Base-by-base conservation (phyloP, 805 yeast genomes). In the Tanozyma kutaoensis region DNA sequence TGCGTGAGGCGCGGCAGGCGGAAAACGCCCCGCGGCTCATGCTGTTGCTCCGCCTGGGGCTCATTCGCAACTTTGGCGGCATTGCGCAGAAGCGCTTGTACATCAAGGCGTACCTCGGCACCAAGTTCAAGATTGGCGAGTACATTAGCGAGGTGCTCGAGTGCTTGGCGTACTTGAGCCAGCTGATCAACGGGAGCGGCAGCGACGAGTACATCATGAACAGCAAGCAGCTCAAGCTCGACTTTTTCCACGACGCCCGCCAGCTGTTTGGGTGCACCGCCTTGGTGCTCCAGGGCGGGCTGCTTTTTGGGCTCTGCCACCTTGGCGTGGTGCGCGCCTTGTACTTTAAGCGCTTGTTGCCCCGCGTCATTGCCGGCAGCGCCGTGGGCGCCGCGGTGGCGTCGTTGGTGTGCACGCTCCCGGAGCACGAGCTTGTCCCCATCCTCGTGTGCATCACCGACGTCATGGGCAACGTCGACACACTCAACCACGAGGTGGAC, bases 321-420 rank as follows among this genome's bases (percentile, higher is more conserved):
- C 46, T 91, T 20, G 98, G 98, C 2, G 95, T 86, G 1, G 80
- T 88, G 7, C 77, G 78, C 35, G 88, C 91, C 0, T 58, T 91
- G n/a, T 69, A 76, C 33, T 66, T 67, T 36, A 73, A 77, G 35
- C 76, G 79, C 1, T 53, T 86, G 21, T 57, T 91, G 27, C 98
- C 98, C 0, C 57, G 78, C 23, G 79, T 91, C 2, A 72, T 88
- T 14, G 80, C 88, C 5, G 98, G 98, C 0, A 78, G 86, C 31
- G 91, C 95, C 0, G 79, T 84, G 33, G 98, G 98, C 2, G 93
- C 97, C 0, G 76, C 86, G 2, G 85, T 86, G 12, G 97, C 95
- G 0, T 73, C 93, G 0, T 57, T 84, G 20, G 80, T 79, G 1
- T 84, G 96, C 42, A 70, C 82, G 9, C 55, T 79, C 34, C 62